Conservation (phyloP, 148 eudicot genomes). For the Silene conica region DNA sequence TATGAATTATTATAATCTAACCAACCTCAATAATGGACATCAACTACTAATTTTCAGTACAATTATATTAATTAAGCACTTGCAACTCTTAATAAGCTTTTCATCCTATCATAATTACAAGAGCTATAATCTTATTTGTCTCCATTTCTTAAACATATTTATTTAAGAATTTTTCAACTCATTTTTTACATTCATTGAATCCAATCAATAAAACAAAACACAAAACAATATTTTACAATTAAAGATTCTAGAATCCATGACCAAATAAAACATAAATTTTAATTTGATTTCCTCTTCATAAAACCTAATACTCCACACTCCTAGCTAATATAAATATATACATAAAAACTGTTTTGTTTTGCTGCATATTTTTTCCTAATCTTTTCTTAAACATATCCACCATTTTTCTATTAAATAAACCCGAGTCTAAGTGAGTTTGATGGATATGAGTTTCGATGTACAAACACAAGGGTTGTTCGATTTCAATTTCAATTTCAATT, state of each 20-base stretch:
- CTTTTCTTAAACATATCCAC: no score
- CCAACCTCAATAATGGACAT: background rate
- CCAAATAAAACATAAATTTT: background rate
- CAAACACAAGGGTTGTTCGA: background rate
- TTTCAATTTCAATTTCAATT: conserved; percentile 10
- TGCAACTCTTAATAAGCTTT: background rate
- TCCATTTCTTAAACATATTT: conserved; percentile 9
- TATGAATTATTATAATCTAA: no score
- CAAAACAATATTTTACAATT: background rate
- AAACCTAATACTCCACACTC: no score
- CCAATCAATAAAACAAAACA: background rate
- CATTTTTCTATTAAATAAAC: no score
- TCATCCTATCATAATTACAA: background rate
- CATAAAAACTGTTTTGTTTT: no score
- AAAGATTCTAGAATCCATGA: conserved; percentile 4
- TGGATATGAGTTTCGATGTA: conserved; percentile 24
- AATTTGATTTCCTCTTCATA: no score
- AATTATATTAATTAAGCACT: background rate
- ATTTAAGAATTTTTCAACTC: background rate
- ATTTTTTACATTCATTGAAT: background rate
- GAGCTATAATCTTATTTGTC: conserved; percentile 3
- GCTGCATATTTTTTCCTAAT: no score
- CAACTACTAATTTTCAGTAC: background rate
- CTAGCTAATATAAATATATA: no score
- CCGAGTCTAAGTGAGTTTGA: background rate